Base-by-base conservation (phyloP, 2,329 filamentous ascomycete species). In the Cladosporium sp. region DNA sequence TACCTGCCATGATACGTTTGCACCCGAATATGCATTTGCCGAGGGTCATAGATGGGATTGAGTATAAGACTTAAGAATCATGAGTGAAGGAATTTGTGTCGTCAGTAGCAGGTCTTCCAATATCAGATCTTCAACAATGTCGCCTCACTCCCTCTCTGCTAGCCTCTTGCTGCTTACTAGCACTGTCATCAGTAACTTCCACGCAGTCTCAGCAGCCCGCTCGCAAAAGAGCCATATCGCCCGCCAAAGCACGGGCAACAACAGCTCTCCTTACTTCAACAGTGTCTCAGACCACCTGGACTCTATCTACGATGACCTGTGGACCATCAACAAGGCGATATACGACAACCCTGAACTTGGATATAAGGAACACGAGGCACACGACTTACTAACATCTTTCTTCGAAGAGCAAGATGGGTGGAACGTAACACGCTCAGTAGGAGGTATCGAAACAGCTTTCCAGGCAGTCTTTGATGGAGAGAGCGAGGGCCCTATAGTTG, bases 321-420 rank as follows among this genome's bases (percentile, higher is more conserved):
- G 61, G 51, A 32, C 47, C 32, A 57, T 64, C 49, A 64, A 51
- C 47, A 47, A 51, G 10, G 61, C 34, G n/a, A 64, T 64, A 24
- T 36, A 64, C 47, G 61, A 54, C 32, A 47, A 85, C 64, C 83
- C 83, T 0, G 83, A 85, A 68, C 74, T 84, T 0, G 80, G 78
- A 0, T 85, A 79, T 67, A 70, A 83, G 44, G 83, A 85, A 67
- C 77, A 77, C 65, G 81, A 82, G 51, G 82, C 84, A 0, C 84
- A 87, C 69, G 78, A 82, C 15, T 76, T 80, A 3, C 74, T 87
- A 59, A 84, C 82, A 0, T 76, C 77, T 6, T 87, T 83, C 66
- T 76, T 86, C 24, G 49, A 41, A 41, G 36, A 54, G 2, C 32
- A 54, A 51, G 34, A 47, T 7, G 81, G 79, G 41, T 59, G 61